These are phyloP conservation scores for Diutina rugosa DNA, from an alignment of 1,139 yeast species.

Conservation along the genomic window DNA sequence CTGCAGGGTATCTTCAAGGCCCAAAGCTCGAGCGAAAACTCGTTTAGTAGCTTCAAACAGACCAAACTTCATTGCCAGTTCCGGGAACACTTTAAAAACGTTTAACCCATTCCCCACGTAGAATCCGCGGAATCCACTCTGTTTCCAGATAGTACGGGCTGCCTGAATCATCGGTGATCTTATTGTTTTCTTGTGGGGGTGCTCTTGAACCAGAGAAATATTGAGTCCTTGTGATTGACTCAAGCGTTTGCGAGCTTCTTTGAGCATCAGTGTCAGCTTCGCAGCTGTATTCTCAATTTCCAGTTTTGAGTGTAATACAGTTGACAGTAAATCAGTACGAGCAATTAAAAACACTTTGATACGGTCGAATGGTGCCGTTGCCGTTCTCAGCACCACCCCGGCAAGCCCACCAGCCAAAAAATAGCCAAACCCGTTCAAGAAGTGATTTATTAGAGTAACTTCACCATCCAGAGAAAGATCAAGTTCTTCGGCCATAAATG, in stretches of 20 bases:
- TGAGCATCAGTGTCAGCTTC: constrained; percentile 8
- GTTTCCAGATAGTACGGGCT: constrained; percentile 67
- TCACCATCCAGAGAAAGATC: constrained; percentile 88
- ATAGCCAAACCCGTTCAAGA: constrained; percentile 75
- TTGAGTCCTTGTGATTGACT: constrained; percentile 11
- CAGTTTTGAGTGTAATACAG: constrained; percentile 45
- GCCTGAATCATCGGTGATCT: constrained; percentile 72
- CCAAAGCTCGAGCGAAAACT: constrained; percentile 64
- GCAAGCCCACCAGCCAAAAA: constrained; percentile 92
- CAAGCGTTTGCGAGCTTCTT: constrained; percentile 20
- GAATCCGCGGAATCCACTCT: constrained; percentile 79
- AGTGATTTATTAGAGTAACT: constrained; percentile 68
- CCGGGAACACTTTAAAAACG: constrained; percentile 91
- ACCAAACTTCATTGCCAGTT: constrained; percentile 95
- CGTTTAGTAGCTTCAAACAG: constrained; percentile 83
- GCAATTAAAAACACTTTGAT: constrained; percentile 90
- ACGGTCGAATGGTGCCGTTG: constrained; percentile 95
- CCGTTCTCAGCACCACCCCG: constrained; percentile 93
- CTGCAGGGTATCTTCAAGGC: constrained; percentile 58
- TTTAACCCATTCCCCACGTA: constrained; percentile 94
- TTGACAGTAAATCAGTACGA: constrained; percentile 68
- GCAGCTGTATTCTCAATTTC: constrained; percentile 22
- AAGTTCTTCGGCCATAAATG: constrained; percentile 64
- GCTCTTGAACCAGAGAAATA: constrained; percentile 7
- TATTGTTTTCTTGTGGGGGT: constrained; percentile 21